Evolutionary conservation across 2,329 filamentous ascomycete species (phyloP).

Genomic region (Zymoseptoria tritici): DNA sequence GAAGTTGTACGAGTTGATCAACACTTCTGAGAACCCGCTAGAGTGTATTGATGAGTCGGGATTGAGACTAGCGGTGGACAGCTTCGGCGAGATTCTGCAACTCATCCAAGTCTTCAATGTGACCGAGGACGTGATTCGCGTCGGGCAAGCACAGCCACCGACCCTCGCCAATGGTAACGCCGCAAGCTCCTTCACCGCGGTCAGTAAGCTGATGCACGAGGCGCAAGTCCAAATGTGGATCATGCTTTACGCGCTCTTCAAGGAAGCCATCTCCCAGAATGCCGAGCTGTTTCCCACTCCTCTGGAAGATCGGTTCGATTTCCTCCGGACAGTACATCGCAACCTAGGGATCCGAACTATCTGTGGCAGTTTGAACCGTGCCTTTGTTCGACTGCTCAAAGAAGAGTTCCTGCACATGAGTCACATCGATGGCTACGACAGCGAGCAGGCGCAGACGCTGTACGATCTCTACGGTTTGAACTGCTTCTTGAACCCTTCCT

Average conservation of each 20-base stretch:
- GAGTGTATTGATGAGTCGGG: slow-evolving; percentile 79
- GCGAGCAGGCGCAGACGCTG: slow-evolving; percentile 76
- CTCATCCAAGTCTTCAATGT: slow-evolving; percentile 73
- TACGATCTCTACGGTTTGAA: slow-evolving; percentile 78
- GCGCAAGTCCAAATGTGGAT: slow-evolving; percentile 86
- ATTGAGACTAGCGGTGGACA: slow-evolving; percentile 62
- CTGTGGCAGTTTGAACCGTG: slow-evolving; percentile 77
- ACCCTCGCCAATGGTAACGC: slow-evolving; percentile 43
- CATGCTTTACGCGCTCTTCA: slow-evolving; percentile 72
- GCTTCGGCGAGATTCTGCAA: slow-evolving; percentile 63
- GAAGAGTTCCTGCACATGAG: slow-evolving; percentile 72
- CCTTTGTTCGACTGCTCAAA: slow-evolving; percentile 83
- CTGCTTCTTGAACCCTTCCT: slow-evolving; percentile 36
- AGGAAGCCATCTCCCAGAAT: slow-evolving; percentile 65
- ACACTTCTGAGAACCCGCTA: slow-evolving; percentile 64
- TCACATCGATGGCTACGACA: slow-evolving; percentile 73
- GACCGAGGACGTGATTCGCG: slow-evolving; percentile 76
- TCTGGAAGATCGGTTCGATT: slow-evolving; percentile 68
- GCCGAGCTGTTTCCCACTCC: slow-evolving; percentile 55
- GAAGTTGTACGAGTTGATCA: slow-evolving; percentile 58
- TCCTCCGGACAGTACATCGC: slow-evolving; percentile 73
- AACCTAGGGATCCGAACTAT: slow-evolving; percentile 75
- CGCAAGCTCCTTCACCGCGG: slow-evolving; percentile 19
- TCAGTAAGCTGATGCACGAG: slow-evolving; percentile 57
- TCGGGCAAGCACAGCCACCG: slow-evolving; percentile 62